phyloP scores from a whole-genome alignment of 768 basidiomycete genomes.

The Atractiella rhizophila region DNA sequence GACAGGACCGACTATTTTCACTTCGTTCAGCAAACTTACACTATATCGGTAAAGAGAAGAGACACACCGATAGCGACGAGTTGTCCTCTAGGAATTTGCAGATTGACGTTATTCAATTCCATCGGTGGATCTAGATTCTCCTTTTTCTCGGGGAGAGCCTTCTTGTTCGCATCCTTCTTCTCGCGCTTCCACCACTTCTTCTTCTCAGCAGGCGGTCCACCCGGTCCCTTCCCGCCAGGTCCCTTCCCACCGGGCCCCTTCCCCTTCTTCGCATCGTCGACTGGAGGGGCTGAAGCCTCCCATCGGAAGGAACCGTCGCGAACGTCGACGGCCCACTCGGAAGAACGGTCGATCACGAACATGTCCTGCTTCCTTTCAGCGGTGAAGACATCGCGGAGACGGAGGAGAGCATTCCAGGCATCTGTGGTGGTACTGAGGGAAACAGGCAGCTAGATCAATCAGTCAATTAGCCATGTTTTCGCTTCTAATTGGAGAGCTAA shows the following conservation, averaged over 20 bases:
- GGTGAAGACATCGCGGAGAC: constrained; percentile 55
- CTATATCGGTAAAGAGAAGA: constrained; percentile 29
- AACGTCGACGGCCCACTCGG: constrained; percentile 42
- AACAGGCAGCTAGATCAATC: constrained; percentile 6
- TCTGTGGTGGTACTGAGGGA: constrained; percentile 29
- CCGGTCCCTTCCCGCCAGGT: no score
- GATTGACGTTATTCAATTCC: constrained; percentile 36
- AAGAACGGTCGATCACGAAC: constrained; percentile 29
- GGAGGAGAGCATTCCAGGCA: constrained; percentile 49
- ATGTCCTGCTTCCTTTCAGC: constrained; percentile 48
- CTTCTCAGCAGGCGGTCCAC: no score
- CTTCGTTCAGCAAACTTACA: not conserved
- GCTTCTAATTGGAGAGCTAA: constrained; percentile 7
- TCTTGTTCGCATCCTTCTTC: not conserved
- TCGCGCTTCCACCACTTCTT: constrained; percentile 10
- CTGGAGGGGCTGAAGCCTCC: constrained; percentile 40
- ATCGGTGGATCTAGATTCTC: constrained; percentile 29
- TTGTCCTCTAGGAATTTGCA: constrained; percentile 47
- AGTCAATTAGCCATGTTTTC: not conserved
- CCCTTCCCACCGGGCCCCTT: constrained; percentile 9
- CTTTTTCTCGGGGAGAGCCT: not conserved
- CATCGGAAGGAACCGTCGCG: constrained; percentile 54
- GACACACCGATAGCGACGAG: constrained; percentile 65
- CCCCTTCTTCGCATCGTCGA: constrained; percentile 21
- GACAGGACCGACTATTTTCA: constrained; percentile 55